Percentiles rank a stretch among this genome's conserved stretches.
phyloP scores from a whole-genome alignment of 2,329 filamentous ascomycete species.

The Magnaporthiopsis rhizophila region DNA sequence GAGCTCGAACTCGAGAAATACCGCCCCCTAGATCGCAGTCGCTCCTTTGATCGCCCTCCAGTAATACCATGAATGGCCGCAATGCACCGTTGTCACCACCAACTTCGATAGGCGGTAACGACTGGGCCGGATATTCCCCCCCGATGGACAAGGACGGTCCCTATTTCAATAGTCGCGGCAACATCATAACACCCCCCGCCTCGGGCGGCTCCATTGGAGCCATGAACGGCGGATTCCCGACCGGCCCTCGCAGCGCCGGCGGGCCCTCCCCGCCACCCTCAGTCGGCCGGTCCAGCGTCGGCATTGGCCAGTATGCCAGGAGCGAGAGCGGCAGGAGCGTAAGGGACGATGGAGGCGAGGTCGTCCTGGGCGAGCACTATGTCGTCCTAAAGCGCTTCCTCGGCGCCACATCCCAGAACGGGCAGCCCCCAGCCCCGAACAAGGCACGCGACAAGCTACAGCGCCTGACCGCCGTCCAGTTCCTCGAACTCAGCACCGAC shows the following conservation, averaged over 20 bases:
- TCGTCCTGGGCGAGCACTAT: slow-evolving; percentile 72
- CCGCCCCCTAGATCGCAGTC: background rate
- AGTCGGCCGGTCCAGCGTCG: slow-evolving; percentile 76
- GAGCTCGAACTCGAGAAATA: background rate
- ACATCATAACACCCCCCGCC: slow-evolving; percentile 61
- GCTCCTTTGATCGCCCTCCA: background rate
- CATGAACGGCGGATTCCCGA: slow-evolving; percentile 51
- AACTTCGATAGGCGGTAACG: slow-evolving; percentile 74
- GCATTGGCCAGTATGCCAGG: slow-evolving; percentile 60
- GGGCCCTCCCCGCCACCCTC: slow-evolving; percentile 82
- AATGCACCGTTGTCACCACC: slow-evolving; percentile 76
- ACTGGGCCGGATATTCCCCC: slow-evolving; percentile 68
- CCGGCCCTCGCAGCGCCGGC: slow-evolving; percentile 47
- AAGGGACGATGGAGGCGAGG: slow-evolving; percentile 52
- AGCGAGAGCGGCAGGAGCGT: slow-evolving; percentile 56
- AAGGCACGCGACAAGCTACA: slow-evolving; percentile 91
- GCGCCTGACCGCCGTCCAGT: slow-evolving; percentile 82
- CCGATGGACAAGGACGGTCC: slow-evolving; percentile 42
- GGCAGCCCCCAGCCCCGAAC: slow-evolving; percentile 68
- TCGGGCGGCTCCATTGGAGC: slow-evolving; percentile 54
- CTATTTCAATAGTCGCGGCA: slow-evolving; percentile 45
- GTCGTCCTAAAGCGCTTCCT: slow-evolving; percentile 69
- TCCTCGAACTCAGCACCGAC: slow-evolving; percentile 95
- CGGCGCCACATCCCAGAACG: slow-evolving; percentile 61
- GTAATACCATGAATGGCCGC: slow-evolving; percentile 57